Evolutionary conservation across 1,139 yeast genomes (phyloP).

Genomic region (Scheffersomyces titani): DNA sequence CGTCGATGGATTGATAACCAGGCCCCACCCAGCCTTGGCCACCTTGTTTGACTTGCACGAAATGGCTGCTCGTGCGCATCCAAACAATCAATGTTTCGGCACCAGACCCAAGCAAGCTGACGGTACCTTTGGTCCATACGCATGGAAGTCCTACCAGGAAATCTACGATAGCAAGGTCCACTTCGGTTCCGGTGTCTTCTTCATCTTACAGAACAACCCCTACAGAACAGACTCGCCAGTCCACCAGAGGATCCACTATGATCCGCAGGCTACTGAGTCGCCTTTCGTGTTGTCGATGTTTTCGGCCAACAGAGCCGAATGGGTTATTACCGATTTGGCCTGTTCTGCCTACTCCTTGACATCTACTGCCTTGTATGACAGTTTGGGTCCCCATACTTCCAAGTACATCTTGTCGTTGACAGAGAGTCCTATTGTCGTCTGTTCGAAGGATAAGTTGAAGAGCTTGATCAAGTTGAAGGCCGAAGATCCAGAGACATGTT

Average conservation of each 20-base stretch:
- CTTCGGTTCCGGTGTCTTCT: conserved; percentile 67
- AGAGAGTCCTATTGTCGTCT: conserved; percentile 56
- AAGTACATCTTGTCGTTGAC: conserved; percentile 58
- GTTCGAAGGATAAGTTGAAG: conserved; percentile 48
- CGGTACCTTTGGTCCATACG: conserved; percentile 47
- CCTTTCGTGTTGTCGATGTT: conserved; percentile 55
- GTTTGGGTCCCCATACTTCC: conserved; percentile 62
- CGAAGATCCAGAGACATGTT: conserved; percentile 19
- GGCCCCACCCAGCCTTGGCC: conserved; percentile 49
- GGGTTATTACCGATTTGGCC: conserved; percentile 64
- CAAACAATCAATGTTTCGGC: conserved; percentile 53
- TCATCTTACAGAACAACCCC: conserved; percentile 49
- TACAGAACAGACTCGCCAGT: conserved; percentile 29
- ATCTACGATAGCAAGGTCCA: conserved; percentile 44
- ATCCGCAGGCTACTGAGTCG: conserved; percentile 23
- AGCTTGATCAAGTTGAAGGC: conserved; percentile 39
- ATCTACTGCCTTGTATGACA: conserved; percentile 64
- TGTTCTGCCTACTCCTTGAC: conserved; percentile 52
- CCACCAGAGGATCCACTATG: conserved; percentile 26
- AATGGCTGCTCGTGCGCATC: conserved; percentile 34
- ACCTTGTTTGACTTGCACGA: conserved; percentile 55
- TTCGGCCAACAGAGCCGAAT: conserved; percentile 58
- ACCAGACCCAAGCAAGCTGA: conserved; percentile 38
- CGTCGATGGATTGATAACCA: conserved; percentile 38
- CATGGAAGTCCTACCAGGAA: conserved; percentile 47